phyloP scores from a whole-genome alignment of 1,139 yeast genomes.

The Pichia norvegensis region DNA sequence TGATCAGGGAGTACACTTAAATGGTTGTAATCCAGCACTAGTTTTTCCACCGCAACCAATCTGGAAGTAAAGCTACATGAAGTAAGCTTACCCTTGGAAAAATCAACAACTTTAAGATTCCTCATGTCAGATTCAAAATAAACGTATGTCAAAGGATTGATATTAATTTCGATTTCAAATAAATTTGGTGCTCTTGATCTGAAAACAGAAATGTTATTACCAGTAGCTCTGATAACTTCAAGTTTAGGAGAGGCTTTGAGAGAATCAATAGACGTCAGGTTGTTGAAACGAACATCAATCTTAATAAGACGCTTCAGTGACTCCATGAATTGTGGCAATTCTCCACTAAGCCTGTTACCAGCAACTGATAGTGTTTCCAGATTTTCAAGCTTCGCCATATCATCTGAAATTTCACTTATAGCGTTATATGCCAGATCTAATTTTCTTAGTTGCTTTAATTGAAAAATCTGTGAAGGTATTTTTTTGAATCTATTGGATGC shows the following conservation, averaged over 20 bases:
- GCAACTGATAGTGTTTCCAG: conserved; percentile 67
- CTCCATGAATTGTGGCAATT: conserved; percentile 47
- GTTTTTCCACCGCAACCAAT: conserved; percentile 61
- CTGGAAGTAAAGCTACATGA: conserved; percentile 60
- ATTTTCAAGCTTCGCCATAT: conserved; percentile 49
- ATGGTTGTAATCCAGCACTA: conserved; percentile 77
- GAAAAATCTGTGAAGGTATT: conserved; percentile 66
- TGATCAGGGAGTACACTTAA: conserved; percentile 69
- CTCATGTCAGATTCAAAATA: conserved; percentile 46
- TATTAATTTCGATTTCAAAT: conserved; percentile 41
- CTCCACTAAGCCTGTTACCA: conserved; percentile 58
- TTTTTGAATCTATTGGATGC: conserved; percentile 70
- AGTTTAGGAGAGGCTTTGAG: conserved; percentile 53
- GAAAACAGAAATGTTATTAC: conserved; percentile 69
- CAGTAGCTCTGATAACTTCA: conserved; percentile 63
- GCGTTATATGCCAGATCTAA: conserved; percentile 81
- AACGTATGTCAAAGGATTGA: conserved; percentile 51
- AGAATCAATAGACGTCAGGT: conserved; percentile 55
- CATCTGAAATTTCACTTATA: conserved; percentile 45
- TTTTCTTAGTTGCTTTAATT: conserved; percentile 51
- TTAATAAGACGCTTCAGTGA: conserved; percentile 54
- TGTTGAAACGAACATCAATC: conserved; percentile 73
- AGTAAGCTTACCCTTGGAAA: conserved; percentile 77
- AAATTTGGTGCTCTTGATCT: conserved; percentile 53
- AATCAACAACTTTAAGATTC: conserved; percentile 62